Evolutionary conservation across 2,329 filamentous ascomycete species (phyloP), one percentile per base, ranked within the genome.

Genomic region (Sarocladium strictum): DNA sequence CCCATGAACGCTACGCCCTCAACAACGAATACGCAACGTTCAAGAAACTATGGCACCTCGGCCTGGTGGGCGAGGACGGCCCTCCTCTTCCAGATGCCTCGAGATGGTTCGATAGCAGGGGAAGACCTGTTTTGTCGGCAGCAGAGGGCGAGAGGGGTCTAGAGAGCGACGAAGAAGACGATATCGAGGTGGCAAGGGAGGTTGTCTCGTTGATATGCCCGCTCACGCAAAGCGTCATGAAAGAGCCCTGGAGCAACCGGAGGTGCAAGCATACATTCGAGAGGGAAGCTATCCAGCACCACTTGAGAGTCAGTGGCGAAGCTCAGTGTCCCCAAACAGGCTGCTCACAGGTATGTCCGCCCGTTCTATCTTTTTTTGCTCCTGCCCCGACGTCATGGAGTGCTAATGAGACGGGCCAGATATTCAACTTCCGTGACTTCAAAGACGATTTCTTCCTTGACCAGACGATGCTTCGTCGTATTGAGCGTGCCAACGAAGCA

Each of bases 231-330:
- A 73, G 74, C 53, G 73, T 79, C 43, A 84, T 90, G 72, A 71
- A 74, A 40, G 78, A 89, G 53, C 88, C 88, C 0, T 83, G 81
- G 62, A 87, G 80, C 54, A 88, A 81, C 61, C 71, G 65, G 14
- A 80, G 81, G 59, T 92, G 88, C 72, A 83, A 80, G 54, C 88
- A 92, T 66, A 84, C 80, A 0, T 92, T 89, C 64, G 86, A 92
- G 64, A 85, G 81, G 66, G 63, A 66, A 1, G 81, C 82, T 1
- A 85, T 92, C 37, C 55, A 80, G 23, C 77, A 82, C n/a, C 73
- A 73, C 57, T 41, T 85, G 74, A 65, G 76, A 76, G 54, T 63
- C 60, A 56, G 62, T 52, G 53, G 69, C 60, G 54, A 66, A 52
- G 72, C 38, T n/a, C 73, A 78, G 53, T 91, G 87, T 64, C 87